Percentiles rank a stretch among this genome's conserved stretches.
These are phyloP conservation scores for Angophora floribunda DNA, from an alignment of 345 rosid genomes.

Conservation along the genomic window DNA sequence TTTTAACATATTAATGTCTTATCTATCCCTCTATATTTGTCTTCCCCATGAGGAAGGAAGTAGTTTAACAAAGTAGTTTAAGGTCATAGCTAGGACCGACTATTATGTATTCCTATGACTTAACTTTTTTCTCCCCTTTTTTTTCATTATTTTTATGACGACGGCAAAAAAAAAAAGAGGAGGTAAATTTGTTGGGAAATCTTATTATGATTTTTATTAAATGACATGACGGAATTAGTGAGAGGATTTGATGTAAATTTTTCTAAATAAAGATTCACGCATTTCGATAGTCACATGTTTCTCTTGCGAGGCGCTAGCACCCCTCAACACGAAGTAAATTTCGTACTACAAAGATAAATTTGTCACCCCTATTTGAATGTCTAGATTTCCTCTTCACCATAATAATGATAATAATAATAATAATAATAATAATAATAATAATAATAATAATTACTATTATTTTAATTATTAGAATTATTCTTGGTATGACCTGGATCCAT, in stretches of 20 bases:
- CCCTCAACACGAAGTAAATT: background rate
- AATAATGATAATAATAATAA: no score
- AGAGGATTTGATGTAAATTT: background rate
- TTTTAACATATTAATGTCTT: no score
- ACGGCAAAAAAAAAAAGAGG: background rate
- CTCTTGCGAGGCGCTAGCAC: background rate
- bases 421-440: no score
- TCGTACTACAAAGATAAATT: background rate
- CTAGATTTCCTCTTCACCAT: background rate
- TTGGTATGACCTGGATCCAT: background rate
- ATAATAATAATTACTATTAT: background rate
- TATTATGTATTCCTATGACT: background rate
- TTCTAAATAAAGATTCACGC: background rate
- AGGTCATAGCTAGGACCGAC: no score
- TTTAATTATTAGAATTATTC: background rate
- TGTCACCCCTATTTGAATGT: background rate
- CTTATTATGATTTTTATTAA: background rate
- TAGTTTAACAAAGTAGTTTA: no score
- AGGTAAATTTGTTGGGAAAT: background rate
- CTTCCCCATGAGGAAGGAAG: no score
- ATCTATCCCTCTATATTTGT: no score
- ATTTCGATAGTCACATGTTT: background rate
- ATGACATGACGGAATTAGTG: background rate
- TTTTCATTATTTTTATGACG: background rate
- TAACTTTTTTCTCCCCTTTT: background rate